Evolutionary conservation across 2,329 filamentous ascomycete genomes (phyloP).

Genomic region (Emmonsiellopsis sp.): DNA sequence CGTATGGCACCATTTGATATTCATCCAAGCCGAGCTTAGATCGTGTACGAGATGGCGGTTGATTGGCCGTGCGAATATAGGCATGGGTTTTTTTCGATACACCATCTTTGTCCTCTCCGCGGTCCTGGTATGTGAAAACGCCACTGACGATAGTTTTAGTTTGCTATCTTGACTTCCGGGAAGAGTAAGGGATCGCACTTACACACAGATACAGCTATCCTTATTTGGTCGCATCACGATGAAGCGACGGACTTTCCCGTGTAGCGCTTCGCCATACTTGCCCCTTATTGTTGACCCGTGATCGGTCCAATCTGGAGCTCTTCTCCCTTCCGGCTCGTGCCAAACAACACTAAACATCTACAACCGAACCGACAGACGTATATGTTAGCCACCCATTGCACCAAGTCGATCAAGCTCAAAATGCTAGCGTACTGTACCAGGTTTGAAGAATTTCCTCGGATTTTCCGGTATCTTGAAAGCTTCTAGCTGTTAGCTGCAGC

Average conservation of each 20-base stretch:
- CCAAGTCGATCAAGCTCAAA: not conserved
- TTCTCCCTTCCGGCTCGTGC: slow-evolving; percentile 17
- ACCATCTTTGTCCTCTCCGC: slow-evolving; percentile 26
- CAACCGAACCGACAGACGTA: not conserved
- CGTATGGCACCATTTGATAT: not conserved
- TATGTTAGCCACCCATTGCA: not conserved
- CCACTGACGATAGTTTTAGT: slow-evolving; percentile 18
- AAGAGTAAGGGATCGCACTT: slow-evolving; percentile 8
- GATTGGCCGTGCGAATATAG: slow-evolving; percentile 23
- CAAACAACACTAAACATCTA: slow-evolving; percentile 24
- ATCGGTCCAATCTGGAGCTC: not conserved
- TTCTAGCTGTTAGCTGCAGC: not conserved
- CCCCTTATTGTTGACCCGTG: not conserved
- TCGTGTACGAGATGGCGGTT: too few relatives aligned
- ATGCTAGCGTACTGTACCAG: not conserved
- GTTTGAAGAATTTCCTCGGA: not conserved
- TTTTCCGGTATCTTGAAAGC: not conserved
- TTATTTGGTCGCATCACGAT: slow-evolving; percentile 19
- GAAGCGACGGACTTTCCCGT: slow-evolving; percentile 24
- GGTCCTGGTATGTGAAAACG: slow-evolving; percentile 30
- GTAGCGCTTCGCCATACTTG: slow-evolving; percentile 16
- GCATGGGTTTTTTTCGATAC: slow-evolving; percentile 30
- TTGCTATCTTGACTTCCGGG: not conserved
- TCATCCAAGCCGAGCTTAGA: not conserved
- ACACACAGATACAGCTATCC: slow-evolving; percentile 26